Percentiles rank a stretch among this genome's conserved stretches.
These are phyloP conservation scores for Claviceps monticola DNA, from an alignment of 2,329 filamentous ascomycete genomes.

Conservation along the genomic window DNA sequence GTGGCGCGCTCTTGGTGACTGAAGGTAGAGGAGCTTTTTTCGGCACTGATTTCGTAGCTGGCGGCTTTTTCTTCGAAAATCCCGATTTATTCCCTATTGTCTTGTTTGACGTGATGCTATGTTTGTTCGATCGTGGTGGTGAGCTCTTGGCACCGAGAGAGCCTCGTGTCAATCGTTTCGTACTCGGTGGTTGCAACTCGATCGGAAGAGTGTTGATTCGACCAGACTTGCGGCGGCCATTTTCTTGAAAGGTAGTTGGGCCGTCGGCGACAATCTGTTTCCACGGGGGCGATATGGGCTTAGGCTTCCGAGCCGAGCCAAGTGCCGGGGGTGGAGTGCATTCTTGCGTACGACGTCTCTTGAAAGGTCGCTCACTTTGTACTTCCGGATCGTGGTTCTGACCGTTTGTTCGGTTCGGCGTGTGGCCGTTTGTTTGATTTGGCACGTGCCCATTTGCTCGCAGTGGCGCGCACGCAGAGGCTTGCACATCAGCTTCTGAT, in stretches of 20 bases:
- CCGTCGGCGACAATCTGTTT: slow-evolving; percentile 75
- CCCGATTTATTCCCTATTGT: slow-evolving; percentile 14
- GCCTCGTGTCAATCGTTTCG: slow-evolving; percentile 38
- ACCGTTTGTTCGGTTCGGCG: slow-evolving; percentile 41
- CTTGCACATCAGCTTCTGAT: slow-evolving; percentile 9
- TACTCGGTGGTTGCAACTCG: slow-evolving; percentile 34
- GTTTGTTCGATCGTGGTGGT: slow-evolving; percentile 20
- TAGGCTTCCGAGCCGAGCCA: slow-evolving; percentile 28
- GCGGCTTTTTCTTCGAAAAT: slow-evolving; percentile 12
- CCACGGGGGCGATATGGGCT: slow-evolving; percentile 73
- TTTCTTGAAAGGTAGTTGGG: slow-evolving; percentile 69
- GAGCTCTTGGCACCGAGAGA: slow-evolving; percentile 15
- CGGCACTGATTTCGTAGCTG: slow-evolving; percentile 17
- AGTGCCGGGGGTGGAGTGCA: slow-evolving; percentile 24
- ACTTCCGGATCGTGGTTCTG: slow-evolving; percentile 29
- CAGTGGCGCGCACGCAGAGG: slow-evolving; percentile 11
- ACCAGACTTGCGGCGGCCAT: slow-evolving; percentile 55
- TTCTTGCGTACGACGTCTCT: slow-evolving; percentile 49
- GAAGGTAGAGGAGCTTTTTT: slow-evolving; percentile 11
- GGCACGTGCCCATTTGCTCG: slow-evolving; percentile 17
- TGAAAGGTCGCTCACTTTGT: slow-evolving; percentile 39
- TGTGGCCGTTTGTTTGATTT: slow-evolving; percentile 23
- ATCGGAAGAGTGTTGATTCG: slow-evolving; percentile 45
- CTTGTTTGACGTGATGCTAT: slow-evolving; percentile 16
- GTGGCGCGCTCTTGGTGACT: slow-evolving; percentile 17